Evolutionary conservation across 2,329 filamentous ascomycete genomes (phyloP).

Genomic region (Rugonectria rugulosa): DNA sequence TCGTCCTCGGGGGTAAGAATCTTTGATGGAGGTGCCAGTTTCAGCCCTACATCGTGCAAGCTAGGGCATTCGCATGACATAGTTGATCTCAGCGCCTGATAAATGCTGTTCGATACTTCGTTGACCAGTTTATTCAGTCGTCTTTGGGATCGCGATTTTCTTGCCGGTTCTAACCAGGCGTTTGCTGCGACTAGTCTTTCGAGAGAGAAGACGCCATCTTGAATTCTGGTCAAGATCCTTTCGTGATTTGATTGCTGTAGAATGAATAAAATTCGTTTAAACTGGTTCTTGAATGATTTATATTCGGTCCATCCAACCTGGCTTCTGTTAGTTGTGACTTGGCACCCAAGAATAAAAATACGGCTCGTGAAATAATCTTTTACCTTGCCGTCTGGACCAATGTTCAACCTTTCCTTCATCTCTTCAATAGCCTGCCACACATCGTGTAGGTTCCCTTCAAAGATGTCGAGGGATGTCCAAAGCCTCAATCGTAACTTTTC

Average conservation of each 20-base stretch:
- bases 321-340: no score
- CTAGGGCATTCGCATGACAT: neutral
- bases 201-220: conserved; percentile 6
- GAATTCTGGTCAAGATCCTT: neutral
- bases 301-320: no score
- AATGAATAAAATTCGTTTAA: no score
- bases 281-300: no score
- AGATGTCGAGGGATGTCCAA: conserved; percentile 5
- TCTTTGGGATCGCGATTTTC: neutral
- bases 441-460: neutral
- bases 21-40: no score
- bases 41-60: neutral
- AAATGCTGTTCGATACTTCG: conserved; percentile 1
- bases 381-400: neutral
- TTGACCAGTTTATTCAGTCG: neutral
- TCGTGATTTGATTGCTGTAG: conserved; percentile 2
- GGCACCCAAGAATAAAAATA: no score
- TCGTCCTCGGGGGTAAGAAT: neutral
- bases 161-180: conserved; percentile 1
- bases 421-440: neutral
- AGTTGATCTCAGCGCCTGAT: conserved; percentile 2
- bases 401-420: neutral
- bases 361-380: no score
- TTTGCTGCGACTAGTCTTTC: neutral
- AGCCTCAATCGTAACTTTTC: conserved; percentile 7